Evolutionary conservation across 257 asterid genomes (phyloP), one percentile per base, ranked within the genome.

Genomic region (Nicotiana noctiflora): DNA sequence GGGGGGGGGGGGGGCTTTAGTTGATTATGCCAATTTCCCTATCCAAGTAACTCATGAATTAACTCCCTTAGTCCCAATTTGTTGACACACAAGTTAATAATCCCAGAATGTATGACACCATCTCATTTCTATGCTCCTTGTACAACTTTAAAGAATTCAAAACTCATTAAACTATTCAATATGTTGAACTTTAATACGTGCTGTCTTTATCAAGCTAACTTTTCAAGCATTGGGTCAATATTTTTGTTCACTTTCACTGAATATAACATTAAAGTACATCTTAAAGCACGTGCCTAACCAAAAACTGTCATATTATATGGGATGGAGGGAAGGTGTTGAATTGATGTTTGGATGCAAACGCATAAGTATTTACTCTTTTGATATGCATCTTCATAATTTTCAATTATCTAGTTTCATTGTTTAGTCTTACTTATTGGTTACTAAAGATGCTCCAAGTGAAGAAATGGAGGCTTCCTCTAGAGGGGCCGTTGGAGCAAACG

Each of bases 401-500:
- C 66, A 21, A 46, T 79, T 64, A 14, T 29, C 46, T 18, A 21
- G 29, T 34, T 68, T 63, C 61, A n/a, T 27, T 65, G 11, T 79
- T 32, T 49, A 55, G 49, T 37, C n/a, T 23, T 14, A 46, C 44
- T 53, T 40, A 77, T 82, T 74, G 56, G 81, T 80, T 87, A 51
- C 65, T 82, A 86, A 84, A 91, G 98, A 88, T 80, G 88, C 82
- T 29, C 86, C 89, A 51, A 80, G 83, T 80, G 86, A 87, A 23
- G 90, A 88, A 51, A 27, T 85, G 86, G 89, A 87, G 83, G 90
- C 85, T 89, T 87, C 91, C 21, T 86, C 96, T 37, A 75, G 88
- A 40, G 79, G 86, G 75, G 62, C 70, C 11, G 80, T 92, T 80
- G 98, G 97, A 85, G 90, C 90, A 80, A 83, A 82, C 84, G 98